Percentiles rank a stretch among this genome's conserved stretches.
Conservation (phyloP, 306 rosid genomes). For the Cucumis hystrix region DNA sequence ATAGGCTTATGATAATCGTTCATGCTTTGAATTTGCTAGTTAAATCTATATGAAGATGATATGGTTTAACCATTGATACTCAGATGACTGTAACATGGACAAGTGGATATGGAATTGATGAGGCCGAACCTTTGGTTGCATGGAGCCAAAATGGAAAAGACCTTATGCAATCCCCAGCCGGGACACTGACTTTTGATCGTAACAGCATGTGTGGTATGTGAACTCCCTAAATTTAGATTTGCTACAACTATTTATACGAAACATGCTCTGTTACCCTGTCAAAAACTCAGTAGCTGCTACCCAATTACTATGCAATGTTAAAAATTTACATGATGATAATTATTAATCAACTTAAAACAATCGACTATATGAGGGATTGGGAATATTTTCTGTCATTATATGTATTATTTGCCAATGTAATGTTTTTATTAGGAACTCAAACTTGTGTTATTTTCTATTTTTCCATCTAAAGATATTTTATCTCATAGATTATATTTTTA, state of each 20-base stretch:
- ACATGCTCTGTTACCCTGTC: background rate
- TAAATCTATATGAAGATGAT: slow-evolving; percentile 1
- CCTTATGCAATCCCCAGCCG: slow-evolving; percentile 44
- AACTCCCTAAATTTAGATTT: background rate
- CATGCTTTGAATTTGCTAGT: background rate
- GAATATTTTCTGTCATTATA: background rate
- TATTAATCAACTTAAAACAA: background rate
- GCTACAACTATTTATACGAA: background rate
- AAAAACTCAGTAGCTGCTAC: background rate
- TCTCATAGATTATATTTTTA: slow-evolving; percentile 12
- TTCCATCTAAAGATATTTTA: background rate
- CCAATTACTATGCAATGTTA: background rate
- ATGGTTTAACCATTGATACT: background rate
- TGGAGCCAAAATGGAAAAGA: slow-evolving; percentile 62
- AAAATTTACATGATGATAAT: background rate
- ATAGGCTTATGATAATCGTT: background rate
- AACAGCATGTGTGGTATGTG: slow-evolving; percentile 70
- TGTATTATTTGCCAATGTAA: background rate
- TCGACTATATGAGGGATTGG: background rate
- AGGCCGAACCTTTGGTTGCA: slow-evolving; percentile 78
- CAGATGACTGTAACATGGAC: slow-evolving; percentile 98
- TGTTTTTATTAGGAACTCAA: background rate
- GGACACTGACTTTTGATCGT: slow-evolving; percentile 68
- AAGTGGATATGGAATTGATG: slow-evolving; percentile 66
- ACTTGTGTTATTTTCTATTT: background rate